Base-by-base conservation (phyloP, 805 yeast species). In the Pichia californica region DNA sequence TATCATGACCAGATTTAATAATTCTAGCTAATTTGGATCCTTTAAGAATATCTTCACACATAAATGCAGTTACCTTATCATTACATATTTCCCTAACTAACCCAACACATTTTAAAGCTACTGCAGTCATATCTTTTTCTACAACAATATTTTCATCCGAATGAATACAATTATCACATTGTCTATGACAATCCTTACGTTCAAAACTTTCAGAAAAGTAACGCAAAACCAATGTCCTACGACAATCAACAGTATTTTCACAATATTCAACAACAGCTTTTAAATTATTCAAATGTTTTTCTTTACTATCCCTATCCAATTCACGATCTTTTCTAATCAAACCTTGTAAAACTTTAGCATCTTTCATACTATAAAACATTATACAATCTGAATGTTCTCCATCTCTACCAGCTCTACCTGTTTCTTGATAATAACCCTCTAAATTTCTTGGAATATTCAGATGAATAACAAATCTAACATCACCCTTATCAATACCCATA, bases 391-490 rank as follows among this genome's bases (percentile, higher is more conserved):
- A 83, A 35, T 69, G 76, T 7, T 74, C 66, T 0, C 99, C 98
- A 66, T 93, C 99, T 66, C 99, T 77, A 5, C 99, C 99, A 4
- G 98, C 99, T 63, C 99, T 79, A 7, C 99, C 99, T 1, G 98
- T 89, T 61, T 93, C 99, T 63, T 93, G 99, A 56, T 93, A 93
- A 61, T 93, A 93, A 0, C 97, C 98, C 64, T 93, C 99, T 50
- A 93, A 68, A 41, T 88, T 86, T 54, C 96, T 69, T 0, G 99
- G 97, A 21, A 93, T 66, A 6, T 93, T 85, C 50, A 83, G 71
- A 64, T 93, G 99, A 33, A 87, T 79, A 4, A 93, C 98, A 67
- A 74, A 89, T 37, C 99, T 69, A 11, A 93, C 99, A 63, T 93
- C 95, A 0, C 96, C 85, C 61, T 93, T 93, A 64, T 93, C 99